phyloP scores from a whole-genome alignment of 1,284 basidiomycete genomes.

The Ganoderma resinaceum region DNA sequence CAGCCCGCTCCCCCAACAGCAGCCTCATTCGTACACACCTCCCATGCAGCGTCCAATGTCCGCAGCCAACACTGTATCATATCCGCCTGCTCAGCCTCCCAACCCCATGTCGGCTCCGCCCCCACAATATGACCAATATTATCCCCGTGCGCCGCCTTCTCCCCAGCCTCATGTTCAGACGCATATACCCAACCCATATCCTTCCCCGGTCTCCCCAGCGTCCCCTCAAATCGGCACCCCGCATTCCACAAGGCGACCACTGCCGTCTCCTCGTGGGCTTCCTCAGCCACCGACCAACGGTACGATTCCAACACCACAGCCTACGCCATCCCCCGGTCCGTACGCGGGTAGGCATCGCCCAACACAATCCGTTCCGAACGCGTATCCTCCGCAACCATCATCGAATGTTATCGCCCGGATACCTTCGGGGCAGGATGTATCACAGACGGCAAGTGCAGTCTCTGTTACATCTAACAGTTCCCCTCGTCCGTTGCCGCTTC shows the following conservation, averaged over 20 bases:
- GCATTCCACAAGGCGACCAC: conserved; percentile 30
- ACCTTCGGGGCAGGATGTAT: conserved; percentile 14
- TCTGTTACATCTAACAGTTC: conserved; percentile 25
- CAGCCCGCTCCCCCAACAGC: conserved; percentile 8
- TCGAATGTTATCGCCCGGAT: conserved; percentile 7
- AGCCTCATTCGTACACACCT: conserved; percentile 3
- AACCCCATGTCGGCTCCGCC: conserved; percentile 19
- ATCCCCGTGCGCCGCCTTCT: conserved; percentile 19
- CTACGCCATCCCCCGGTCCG: conserved; percentile 23
- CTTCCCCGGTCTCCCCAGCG: conserved; percentile 30
- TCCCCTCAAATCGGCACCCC: conserved; percentile 20
- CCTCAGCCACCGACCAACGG: conserved; percentile 16
- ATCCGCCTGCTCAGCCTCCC: conserved; percentile 11
- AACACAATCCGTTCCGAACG: conserved; percentile 25
- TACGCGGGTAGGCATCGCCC: conserved; percentile 26
- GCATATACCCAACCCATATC: conserved; percentile 23
- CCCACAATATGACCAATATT: conserved; percentile 14
- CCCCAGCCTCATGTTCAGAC: conserved; percentile 20
- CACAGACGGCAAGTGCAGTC: conserved; percentile 21
- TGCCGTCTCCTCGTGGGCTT: conserved; percentile 31
- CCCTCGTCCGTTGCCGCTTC: conserved; percentile 35
- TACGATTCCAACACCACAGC: conserved; percentile 21
- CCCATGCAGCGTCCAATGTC: conserved; percentile 7
- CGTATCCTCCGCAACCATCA: conserved; percentile 6
- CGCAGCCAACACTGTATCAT: conserved; percentile 15